Conservation (phyloP, 257 asterid species). For the Forsythia viridissima region DNA sequence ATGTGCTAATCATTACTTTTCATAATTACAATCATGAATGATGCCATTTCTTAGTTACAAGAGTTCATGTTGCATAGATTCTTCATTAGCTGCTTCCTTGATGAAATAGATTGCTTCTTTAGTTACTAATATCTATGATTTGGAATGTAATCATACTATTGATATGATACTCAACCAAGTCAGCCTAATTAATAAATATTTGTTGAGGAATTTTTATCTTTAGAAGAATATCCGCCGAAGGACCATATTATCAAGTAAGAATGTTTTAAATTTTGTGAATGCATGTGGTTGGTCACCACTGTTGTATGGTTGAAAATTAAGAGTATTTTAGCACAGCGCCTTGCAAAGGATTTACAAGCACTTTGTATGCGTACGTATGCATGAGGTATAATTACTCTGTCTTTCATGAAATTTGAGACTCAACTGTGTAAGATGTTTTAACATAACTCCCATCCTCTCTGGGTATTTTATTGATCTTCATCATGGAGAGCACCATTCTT, state of each 20-base stretch:
- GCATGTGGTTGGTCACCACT: neutral
- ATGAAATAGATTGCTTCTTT: neutral
- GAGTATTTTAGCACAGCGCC: neutral
- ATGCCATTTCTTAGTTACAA: neutral
- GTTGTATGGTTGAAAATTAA: neutral
- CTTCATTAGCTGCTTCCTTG: neutral
- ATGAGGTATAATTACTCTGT: neutral
- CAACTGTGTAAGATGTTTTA: neutral
- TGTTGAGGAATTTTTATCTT: neutral
- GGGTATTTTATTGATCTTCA: neutral
- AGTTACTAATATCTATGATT: neutral
- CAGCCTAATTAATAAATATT: neutral
- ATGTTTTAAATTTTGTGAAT: neutral
- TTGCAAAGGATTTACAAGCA: neutral
- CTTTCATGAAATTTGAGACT: neutral
- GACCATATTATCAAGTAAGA: neutral
- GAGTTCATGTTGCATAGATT: neutral
- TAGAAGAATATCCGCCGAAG: neutral
- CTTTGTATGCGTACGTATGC: neutral
- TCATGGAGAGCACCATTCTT: neutral
- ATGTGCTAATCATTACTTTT: neutral
- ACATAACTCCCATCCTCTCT: neutral
- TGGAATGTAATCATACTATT: neutral
- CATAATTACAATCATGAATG: neutral
- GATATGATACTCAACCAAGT: neutral